These are phyloP conservation scores for Thuja plicata DNA, from an alignment of 83 land plant species.

Conservation along the genomic window DNA sequence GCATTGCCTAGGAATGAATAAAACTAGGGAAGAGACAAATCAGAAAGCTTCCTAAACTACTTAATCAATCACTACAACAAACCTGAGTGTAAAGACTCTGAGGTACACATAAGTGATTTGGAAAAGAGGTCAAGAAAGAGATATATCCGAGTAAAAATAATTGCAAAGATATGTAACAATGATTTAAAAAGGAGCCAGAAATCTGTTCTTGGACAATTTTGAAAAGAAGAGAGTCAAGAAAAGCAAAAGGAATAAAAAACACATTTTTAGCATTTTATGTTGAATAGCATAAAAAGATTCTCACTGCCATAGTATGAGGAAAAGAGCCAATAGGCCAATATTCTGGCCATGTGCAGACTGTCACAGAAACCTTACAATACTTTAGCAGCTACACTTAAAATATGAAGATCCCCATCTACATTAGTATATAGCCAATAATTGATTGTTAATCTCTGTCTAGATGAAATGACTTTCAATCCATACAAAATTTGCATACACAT, in stretches of 20 bases:
- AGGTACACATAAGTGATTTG: background rate
- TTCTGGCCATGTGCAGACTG: background rate
- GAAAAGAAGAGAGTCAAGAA: background rate
- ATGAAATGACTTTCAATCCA: background rate
- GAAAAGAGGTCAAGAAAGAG: background rate
- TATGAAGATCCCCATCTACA: background rate
- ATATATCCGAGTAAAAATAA: background rate
- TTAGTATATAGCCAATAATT: background rate
- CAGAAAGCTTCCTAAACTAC: background rate
- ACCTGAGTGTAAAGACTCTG: background rate
- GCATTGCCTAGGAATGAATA: background rate
- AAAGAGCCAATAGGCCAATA: background rate
- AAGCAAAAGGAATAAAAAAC: too few species aligned
- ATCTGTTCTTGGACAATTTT: background rate
- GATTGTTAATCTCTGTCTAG: background rate
- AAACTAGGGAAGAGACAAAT: background rate
- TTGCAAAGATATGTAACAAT: background rate
- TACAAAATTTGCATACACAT: background rate
- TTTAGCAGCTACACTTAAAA: background rate
- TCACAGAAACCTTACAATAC: background rate
- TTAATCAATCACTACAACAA: background rate
- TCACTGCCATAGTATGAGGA: background rate
- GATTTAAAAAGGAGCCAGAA: background rate
- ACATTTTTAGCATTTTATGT: background rate
- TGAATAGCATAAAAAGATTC: background rate